These are phyloP conservation scores for Apiospora sp. DNA, from an alignment of 2,329 filamentous ascomycete genomes.

Conservation along the genomic window DNA sequence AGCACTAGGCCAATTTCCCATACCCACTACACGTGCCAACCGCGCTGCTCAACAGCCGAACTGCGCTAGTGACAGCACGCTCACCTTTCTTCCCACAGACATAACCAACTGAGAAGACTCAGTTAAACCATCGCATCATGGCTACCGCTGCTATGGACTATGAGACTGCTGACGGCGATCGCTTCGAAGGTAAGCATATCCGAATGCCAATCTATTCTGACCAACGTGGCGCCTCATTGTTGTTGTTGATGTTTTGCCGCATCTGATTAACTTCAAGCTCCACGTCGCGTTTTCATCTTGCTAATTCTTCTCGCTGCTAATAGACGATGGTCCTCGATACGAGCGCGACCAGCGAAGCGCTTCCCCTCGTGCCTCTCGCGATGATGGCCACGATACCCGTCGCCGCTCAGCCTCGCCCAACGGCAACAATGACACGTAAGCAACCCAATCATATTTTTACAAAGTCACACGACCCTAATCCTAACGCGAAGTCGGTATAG, in stretches of 20 bases:
- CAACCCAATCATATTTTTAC: neutral
- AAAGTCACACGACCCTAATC: constrained; percentile 22
- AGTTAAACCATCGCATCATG: constrained; percentile 48
- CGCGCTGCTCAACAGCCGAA: constrained; percentile 23
- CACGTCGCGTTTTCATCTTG: constrained; percentile 15
- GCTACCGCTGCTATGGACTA: constrained; percentile 75
- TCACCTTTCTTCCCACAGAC: constrained; percentile 23
- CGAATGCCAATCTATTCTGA: neutral
- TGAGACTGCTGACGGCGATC: constrained; percentile 72
- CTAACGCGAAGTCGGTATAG: constrained; percentile 39
- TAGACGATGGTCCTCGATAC: constrained; percentile 71
- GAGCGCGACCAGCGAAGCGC: constrained; percentile 73
- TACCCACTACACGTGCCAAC: constrained; percentile 22
- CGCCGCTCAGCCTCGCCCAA: constrained; percentile 70
- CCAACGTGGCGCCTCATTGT: neutral
- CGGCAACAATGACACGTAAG: constrained; percentile 61
- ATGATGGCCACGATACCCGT: constrained; percentile 65
- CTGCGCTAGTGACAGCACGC: constrained; percentile 22
- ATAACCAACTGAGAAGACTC: constrained; percentile 23
- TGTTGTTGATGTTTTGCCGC: constrained; percentile 1
- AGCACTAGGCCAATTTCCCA: constrained; percentile 21
- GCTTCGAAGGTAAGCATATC: constrained; percentile 66
- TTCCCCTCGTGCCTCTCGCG: constrained; percentile 67
- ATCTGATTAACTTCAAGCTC: neutral
- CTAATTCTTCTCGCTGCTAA: constrained; percentile 31